A percentile compares a stretch with the other conserved stretches of the same genome.
Conservation (phyloP, 352 stramenopile species). For the Pythium inflatum region DNA sequence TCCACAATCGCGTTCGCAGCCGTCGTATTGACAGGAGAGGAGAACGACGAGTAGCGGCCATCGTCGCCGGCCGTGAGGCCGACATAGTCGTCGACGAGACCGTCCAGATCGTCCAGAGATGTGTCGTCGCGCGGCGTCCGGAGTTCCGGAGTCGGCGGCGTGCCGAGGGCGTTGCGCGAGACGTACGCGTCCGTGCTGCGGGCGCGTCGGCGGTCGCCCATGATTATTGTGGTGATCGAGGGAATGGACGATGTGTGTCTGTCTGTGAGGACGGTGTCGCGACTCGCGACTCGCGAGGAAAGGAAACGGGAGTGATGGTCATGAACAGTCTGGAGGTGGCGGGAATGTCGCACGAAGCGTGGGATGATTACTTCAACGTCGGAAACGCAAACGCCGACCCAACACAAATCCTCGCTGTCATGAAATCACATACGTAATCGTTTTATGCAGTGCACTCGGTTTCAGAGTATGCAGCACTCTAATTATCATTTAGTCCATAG, state of each 20-base stretch:
- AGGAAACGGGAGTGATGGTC: conserved; percentile 21
- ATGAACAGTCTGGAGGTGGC: too few relatives aligned
- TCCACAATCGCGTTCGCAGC: background rate
- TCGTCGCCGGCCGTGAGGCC: conserved; percentile 3
- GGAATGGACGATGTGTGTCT: background rate
- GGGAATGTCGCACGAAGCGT: conserved; percentile 27
- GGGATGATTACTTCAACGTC: conserved; percentile 34
- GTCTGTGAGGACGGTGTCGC: too few relatives aligned
- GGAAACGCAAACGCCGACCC: background rate
- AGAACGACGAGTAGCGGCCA: background rate
- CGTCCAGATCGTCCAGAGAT: conserved; percentile 18
- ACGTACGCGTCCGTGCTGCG: conserved; percentile 4
- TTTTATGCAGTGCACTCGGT: too few relatives aligned
- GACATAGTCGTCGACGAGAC: conserved; percentile 21
- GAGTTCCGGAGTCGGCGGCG: conserved; percentile 11
- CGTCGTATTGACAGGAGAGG: background rate
- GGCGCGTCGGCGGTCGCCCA: conserved; percentile 13
- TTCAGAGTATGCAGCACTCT: too few relatives aligned
- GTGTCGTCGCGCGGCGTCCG: background rate
- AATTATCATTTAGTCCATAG: too few relatives aligned
- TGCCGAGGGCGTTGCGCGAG: conserved; percentile 9
- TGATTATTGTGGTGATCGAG: background rate
- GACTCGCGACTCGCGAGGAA: too few relatives aligned
- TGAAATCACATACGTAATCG: too few relatives aligned
- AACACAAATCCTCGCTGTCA: too few relatives aligned